Percentiles rank a stretch among this genome's conserved stretches.
phyloP scores from a whole-genome alignment of 352 stramenopile species.

The Phytophthora palmivora region DNA sequence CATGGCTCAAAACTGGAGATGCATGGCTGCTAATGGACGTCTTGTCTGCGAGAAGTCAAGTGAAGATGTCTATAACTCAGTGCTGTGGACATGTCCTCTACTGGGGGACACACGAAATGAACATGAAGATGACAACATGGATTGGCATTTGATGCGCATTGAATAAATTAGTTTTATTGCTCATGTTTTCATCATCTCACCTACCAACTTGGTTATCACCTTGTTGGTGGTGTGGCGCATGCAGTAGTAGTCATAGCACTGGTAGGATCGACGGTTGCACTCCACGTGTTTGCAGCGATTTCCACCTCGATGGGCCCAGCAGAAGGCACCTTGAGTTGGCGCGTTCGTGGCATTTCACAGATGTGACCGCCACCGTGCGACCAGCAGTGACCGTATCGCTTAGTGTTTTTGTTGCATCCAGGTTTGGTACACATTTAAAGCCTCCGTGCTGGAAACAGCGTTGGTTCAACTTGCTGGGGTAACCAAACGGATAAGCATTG shows the following conservation, averaged over 20 bases:
- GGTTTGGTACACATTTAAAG: constrained; percentile 71
- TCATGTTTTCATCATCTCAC: constrained; percentile 9
- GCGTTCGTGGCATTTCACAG: constrained; percentile 66
- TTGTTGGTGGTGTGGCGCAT: constrained; percentile 9
- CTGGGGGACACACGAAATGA: constrained; percentile 4
- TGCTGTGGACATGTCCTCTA: too few relatives aligned
- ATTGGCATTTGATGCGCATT: constrained; percentile 4
- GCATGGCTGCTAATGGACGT: too few relatives aligned
- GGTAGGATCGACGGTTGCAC: constrained; percentile 69
- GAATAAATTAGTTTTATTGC: constrained; percentile 24
- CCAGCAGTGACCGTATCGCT: constrained; percentile 74
- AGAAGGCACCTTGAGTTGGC: constrained; percentile 68
- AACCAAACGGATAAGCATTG: too few relatives aligned
- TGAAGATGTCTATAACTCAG: too few relatives aligned
- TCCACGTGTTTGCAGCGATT: constrained; percentile 64
- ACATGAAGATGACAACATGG: constrained; percentile 4
- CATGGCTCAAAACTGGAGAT: not conserved
- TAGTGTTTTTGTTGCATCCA: constrained; percentile 68
- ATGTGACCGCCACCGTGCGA: constrained; percentile 67
- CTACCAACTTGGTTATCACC: constrained; percentile 8
- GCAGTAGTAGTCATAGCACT: constrained; percentile 75
- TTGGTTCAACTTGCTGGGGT: constrained; percentile 74
- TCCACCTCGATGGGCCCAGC: constrained; percentile 75
- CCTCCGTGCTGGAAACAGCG: constrained; percentile 73
- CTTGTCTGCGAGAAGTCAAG: too few relatives aligned